Evolutionary conservation across 78 protist genomes (phyloP), one percentile per base, ranked within the genome.

Genomic region (Dictyostelium discoideum): DNA sequence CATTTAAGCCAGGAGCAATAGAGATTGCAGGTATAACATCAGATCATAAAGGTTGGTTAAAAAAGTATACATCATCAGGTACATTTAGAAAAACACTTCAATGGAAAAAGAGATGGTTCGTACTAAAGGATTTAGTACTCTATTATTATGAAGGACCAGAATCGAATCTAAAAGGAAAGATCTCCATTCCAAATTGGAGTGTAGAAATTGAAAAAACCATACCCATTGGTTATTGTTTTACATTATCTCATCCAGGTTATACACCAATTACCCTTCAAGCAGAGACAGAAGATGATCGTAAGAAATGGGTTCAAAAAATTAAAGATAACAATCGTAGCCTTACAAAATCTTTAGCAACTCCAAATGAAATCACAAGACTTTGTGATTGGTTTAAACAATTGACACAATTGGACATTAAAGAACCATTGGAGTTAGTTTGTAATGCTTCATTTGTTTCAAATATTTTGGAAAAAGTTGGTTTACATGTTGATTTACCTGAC

Each of bases 31-130:
- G 93, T 44, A 79, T 87, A 18, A 3, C 85, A 42, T 72, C 84
- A 4, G 93, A 87, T 80, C 72, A 78, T 42, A 40, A 42, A 5
- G 93, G 93, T 18, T 87, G 93, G 93, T n/a, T 87, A 8, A 87
- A 87, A 57, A 87, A 87, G 37, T 67, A 50, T 14, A n/a, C 86
- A 13, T 7, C 40, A 13, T 20, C 81, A 13, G 86, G 93, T 42
- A 54, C 76, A 16, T 65, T 87, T 20, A 50, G 93, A 60, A 87
- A 87, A 44, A 29, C 78, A 16, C 26, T 82, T 5, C 69, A 37
- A 57, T 87, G 93, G 93, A 87, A 87, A 32, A 87, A 87, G 46
- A 42, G 86, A 54, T 87, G 93, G 93, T 85, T 67, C 48, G 96
- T 92, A 29, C 65, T 92, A n/a, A 92, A 92, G 26, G 96, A 92